Evolutionary conservation across 345 rosid species (phyloP).

Genomic region (Iberis pinnata): DNA sequence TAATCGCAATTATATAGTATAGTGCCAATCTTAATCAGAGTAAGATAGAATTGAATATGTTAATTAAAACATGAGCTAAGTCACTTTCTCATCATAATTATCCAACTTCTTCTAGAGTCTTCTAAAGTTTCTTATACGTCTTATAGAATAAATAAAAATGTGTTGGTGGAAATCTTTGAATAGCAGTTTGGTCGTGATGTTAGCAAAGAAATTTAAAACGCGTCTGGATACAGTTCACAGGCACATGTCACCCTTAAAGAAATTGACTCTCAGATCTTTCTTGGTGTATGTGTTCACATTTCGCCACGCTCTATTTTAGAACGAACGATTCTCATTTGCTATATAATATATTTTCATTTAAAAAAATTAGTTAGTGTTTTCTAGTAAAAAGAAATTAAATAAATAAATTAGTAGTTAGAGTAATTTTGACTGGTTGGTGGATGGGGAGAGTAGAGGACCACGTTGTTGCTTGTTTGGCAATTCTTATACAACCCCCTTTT

Average conservation of each 20-base stretch:
- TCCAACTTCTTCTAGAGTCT: constrained; percentile 20
- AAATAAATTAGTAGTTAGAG: no score
- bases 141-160: constrained; percentile 7
- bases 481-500: constrained; percentile 6
- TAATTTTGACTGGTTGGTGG: constrained; percentile 24
- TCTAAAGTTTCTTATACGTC: constrained; percentile 13
- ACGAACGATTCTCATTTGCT: no score
- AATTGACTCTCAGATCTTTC: constrained; percentile 27
- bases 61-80: no score
- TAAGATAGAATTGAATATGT: no score
- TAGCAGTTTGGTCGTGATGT: constrained; percentile 15
- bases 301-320: constrained; percentile 14
- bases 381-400: neutral
- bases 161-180: constrained; percentile 14
- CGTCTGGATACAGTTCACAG: constrained; percentile 24
- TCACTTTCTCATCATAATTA: constrained; percentile 8
- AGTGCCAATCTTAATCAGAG: no score
- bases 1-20: no score
- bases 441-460: constrained; percentile 23
- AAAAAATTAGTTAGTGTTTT: no score
- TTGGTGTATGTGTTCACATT: constrained; percentile 22
- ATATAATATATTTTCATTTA: no score
- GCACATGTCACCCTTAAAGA: constrained; percentile 27
- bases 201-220: constrained; percentile 20
- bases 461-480: constrained; percentile 18